These are phyloP conservation scores for Monosporascus sp. DNA, from an alignment of 2,329 filamentous ascomycete species.

Conservation along the genomic window DNA sequence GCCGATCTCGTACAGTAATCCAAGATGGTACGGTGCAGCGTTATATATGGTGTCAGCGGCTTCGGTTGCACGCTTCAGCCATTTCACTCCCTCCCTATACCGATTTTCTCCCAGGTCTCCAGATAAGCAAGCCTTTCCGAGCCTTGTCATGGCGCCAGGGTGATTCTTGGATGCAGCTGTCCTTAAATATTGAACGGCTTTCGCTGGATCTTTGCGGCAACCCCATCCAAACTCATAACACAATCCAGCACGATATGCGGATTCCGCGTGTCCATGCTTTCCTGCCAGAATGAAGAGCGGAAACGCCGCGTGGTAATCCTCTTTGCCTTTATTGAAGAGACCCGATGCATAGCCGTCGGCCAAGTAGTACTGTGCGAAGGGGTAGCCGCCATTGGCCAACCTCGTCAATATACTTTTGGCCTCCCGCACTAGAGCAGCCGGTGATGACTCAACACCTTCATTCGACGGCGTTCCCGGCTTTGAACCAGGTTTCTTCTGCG, in stretches of 20 bases:
- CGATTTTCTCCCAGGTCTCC: conserved; percentile 84
- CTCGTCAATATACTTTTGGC: conserved; percentile 84
- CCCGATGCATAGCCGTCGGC: conserved; percentile 92
- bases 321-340: conserved; percentile 89
- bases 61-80: conserved; percentile 90
- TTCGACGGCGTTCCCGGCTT: conserved; percentile 32
- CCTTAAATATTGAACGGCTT: conserved; percentile 90
- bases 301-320: conserved; percentile 88
- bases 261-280: conserved; percentile 96
- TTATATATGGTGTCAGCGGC: conserved; percentile 90
- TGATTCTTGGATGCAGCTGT: conserved; percentile 89
- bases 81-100: conserved; percentile 89
- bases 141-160: conserved; percentile 86
- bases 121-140: conserved; percentile 84
- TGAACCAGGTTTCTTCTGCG: conserved; percentile 40
- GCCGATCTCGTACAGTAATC: conserved; percentile 82
- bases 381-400: conserved; percentile 81
- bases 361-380: conserved; percentile 96
- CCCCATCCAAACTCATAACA: conserved; percentile 99
- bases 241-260: conserved; percentile 84
- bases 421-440: conserved; percentile 72
- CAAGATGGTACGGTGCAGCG: conserved; percentile 85
- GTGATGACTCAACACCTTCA: conserved; percentile 38
- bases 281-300: conserved; percentile 87
- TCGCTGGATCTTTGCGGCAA: conserved; percentile 79